phyloP scores from a whole-genome alignment of 345 rosid genomes.

The Erodium maritimum region DNA sequence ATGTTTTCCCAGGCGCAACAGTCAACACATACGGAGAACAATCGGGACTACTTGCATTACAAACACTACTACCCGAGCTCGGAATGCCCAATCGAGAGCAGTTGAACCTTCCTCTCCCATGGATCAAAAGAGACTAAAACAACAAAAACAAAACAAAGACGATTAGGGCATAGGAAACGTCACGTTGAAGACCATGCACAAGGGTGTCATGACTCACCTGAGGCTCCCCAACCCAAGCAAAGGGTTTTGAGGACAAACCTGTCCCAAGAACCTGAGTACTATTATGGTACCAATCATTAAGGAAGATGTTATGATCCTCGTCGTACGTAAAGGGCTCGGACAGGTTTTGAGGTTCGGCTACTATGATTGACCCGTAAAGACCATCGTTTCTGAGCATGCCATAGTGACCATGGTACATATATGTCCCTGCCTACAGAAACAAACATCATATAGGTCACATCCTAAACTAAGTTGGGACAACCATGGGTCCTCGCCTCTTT shows the following conservation, averaged over 20 bases:
- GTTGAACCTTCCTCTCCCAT: no score
- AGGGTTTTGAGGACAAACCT: constrained; percentile 59
- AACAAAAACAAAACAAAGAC: no score
- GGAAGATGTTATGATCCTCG: constrained; percentile 45
- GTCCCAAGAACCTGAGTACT: constrained; percentile 49
- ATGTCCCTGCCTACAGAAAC: constrained; percentile 58
- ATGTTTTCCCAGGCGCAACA: no score
- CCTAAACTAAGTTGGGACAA: background rate
- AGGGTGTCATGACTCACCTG: constrained; percentile 28
- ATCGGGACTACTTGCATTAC: no score
- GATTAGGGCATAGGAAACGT: no score
- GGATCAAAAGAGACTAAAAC: no score
- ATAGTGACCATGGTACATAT: constrained; percentile 76
- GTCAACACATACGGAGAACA: no score
- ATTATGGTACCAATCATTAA: constrained; percentile 90
- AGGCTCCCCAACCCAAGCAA: constrained; percentile 81
- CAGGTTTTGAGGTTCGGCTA: constrained; percentile 36
- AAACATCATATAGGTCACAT: background rate
- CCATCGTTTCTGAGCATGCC: constrained; percentile 96
- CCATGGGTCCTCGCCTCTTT: no score
- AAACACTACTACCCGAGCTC: no score
- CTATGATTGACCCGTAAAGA: constrained; percentile 55
- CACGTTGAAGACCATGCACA: no score
- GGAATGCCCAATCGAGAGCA: no score
- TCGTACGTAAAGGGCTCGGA: constrained; percentile 59